phyloP scores from a whole-genome alignment of 2,329 filamentous ascomycete species.

The Pseudocercospora macadamiae region DNA sequence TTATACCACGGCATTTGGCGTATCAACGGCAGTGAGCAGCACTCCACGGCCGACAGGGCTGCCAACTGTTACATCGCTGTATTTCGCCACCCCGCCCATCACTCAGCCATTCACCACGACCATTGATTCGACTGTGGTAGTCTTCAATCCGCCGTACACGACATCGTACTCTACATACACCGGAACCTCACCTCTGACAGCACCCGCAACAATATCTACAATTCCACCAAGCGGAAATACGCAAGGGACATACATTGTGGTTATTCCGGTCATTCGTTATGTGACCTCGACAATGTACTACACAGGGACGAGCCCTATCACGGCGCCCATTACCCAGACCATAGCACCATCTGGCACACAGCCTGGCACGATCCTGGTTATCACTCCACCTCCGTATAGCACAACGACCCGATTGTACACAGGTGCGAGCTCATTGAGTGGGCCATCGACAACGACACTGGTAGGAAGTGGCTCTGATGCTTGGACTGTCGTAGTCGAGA shows the following conservation, averaged over 20 bases:
- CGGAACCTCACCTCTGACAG: conserved; percentile 12
- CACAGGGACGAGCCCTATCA: conserved; percentile 9
- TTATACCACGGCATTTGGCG: neutral
- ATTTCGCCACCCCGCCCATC: neutral
- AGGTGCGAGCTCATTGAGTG: neutral
- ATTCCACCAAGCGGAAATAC: conserved; percentile 8
- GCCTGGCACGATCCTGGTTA: conserved; percentile 10
- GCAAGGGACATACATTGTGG: conserved; percentile 13
- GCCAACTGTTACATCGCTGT: conserved; percentile 1
- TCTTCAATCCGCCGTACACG: conserved; percentile 5
- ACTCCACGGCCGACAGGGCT: neutral
- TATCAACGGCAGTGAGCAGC: neutral
- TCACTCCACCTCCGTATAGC: conserved; percentile 8
- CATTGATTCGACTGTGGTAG: neutral
- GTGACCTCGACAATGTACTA: conserved; percentile 13
- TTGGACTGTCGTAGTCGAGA: conserved; percentile 3
- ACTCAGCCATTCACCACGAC: conserved; percentile 7
- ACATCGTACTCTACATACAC: conserved; percentile 6
- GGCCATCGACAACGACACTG: conserved; percentile 8
- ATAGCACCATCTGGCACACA: conserved; percentile 3
- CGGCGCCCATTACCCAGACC: conserved; percentile 9
- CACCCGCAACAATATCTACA: conserved; percentile 9
- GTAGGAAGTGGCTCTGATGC: conserved; percentile 5
- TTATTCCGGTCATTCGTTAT: conserved; percentile 3
- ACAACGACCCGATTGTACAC: conserved; percentile 7